A percentile compares a stretch with the other conserved stretches of the same genome.
These are phyloP conservation scores for Fusarium sp. DNA, from an alignment of 2,329 filamentous ascomycete species.

Conservation along the genomic window DNA sequence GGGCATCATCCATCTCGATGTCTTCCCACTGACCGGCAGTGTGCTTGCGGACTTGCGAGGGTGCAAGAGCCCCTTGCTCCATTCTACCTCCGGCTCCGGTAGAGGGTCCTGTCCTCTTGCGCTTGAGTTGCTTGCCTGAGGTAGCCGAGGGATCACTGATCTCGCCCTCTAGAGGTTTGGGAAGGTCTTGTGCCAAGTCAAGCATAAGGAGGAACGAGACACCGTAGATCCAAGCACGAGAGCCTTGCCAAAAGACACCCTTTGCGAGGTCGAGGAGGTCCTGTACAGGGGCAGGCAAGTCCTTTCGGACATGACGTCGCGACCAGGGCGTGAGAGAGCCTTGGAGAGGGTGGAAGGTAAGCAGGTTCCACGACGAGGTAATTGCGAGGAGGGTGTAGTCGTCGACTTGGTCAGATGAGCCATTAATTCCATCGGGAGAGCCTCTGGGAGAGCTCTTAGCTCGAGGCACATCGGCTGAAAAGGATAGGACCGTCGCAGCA, in stretches of 20 bases:
- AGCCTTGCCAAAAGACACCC: slow-evolving; percentile 86
- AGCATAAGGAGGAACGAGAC: slow-evolving; percentile 93
- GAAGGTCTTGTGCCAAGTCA: slow-evolving; percentile 81
- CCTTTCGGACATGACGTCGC: slow-evolving; percentile 81
- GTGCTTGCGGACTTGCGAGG: slow-evolving; percentile 61
- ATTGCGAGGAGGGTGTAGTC: slow-evolving; percentile 69
- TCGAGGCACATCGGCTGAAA: slow-evolving; percentile 67
- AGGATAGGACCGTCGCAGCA: slow-evolving; percentile 77
- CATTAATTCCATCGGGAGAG: slow-evolving; percentile 44
- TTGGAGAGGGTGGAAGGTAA: slow-evolving; percentile 83
- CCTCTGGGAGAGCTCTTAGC: slow-evolving; percentile 48
- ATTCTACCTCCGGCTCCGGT: slow-evolving; percentile 70
- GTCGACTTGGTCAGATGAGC: slow-evolving; percentile 50
- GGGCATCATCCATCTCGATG: slow-evolving; percentile 58
- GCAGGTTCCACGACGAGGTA: slow-evolving; percentile 75
- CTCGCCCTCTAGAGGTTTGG: slow-evolving; percentile 52
- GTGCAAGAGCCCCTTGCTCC: slow-evolving; percentile 61
- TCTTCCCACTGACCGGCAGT: slow-evolving; percentile 60
- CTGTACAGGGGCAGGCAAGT: slow-evolving; percentile 81
- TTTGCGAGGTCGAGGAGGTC: slow-evolving; percentile 85
- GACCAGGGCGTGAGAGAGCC: slow-evolving; percentile 90
- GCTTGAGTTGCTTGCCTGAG: slow-evolving; percentile 60
- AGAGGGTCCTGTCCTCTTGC: slow-evolving; percentile 66
- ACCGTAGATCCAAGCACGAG: slow-evolving; percentile 89
- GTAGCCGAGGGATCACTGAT: slow-evolving; percentile 45